A percentile compares a stretch with the other conserved stretches of the same genome.
Conservation (phyloP, 192 early-diverging fungal species). For the Coemansia sp. region DNA sequence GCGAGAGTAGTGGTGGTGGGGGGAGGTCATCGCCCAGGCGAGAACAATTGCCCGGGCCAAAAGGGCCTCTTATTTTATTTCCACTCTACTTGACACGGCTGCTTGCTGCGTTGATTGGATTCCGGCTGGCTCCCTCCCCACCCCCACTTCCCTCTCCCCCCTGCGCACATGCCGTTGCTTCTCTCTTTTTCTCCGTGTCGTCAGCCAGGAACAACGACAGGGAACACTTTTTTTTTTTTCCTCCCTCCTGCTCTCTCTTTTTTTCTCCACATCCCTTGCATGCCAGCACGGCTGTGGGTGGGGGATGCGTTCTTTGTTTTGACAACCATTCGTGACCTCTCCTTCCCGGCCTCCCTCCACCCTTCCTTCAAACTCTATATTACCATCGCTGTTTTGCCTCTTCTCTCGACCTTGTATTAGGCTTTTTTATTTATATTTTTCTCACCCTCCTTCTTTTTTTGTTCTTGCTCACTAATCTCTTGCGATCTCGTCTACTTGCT, state of each 20-base stretch:
- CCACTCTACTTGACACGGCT: slow-evolving; percentile 3
- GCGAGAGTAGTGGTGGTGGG: not conserved
- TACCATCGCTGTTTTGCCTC: no score
- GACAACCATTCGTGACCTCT: not conserved
- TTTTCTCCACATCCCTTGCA: not conserved
- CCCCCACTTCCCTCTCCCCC: not conserved
- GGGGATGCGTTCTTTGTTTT: not conserved
- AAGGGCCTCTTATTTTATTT: not conserved
- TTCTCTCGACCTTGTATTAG: no score
- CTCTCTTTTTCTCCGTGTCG: not conserved
- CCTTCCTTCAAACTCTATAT: slow-evolving; percentile 1
- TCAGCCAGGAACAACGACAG: not conserved
- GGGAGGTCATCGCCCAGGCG: not conserved
- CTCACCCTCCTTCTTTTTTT: not conserved
- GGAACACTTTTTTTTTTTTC: no score
- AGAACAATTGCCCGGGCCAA: slow-evolving; percentile 7
- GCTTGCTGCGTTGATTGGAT: slow-evolving; percentile 1
- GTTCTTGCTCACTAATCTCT: not conserved
- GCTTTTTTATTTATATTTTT: not conserved
- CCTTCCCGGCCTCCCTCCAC: no score
- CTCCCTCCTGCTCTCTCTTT: no score
- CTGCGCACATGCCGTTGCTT: slow-evolving; percentile 2
- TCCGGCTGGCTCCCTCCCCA: not conserved
- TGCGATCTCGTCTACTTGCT: not conserved
- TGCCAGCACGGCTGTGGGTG: no score